A percentile compares a stretch with the other conserved stretches of the same genome.
phyloP scores from a whole-genome alignment of 768 basidiomycete genomes.

The Auriscalpium vulgare region DNA sequence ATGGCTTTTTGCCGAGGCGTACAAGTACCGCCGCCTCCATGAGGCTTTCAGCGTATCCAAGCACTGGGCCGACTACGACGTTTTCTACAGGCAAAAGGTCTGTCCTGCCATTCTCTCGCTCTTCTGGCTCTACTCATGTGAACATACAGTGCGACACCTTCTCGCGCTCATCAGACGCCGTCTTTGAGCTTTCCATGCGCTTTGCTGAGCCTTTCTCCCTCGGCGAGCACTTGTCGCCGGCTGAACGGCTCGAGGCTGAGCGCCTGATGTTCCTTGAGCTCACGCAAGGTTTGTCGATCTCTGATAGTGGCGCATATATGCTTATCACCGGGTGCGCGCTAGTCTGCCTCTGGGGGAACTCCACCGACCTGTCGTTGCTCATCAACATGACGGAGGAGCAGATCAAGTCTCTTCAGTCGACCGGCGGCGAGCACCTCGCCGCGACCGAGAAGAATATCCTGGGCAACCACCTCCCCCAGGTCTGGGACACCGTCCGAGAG shows the following conservation, averaged over 20 bases:
- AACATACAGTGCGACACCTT: conserved; percentile 79
- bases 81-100: conserved; percentile 91
- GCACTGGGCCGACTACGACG: conserved; percentile 86
- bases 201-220: conserved; percentile 81
- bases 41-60: conserved; percentile 92
- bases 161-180: conserved; percentile 84
- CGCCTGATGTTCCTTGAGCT: conserved; percentile 86
- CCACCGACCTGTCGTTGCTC: conserved; percentile 87
- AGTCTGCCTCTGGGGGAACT: conserved; percentile 97
- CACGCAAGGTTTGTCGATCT: conserved; percentile 60
- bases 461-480: conserved; percentile 65
- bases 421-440: conserved; percentile 90
- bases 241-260: conserved; percentile 61
- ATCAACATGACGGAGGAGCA: conserved; percentile 99
- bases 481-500: conserved; percentile 70
- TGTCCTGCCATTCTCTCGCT: not conserved
- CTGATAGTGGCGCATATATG: not conserved
- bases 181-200: conserved; percentile 88
- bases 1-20: conserved; percentile 94
- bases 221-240: conserved; percentile 40
- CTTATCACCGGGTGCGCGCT: not conserved
- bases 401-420: conserved; percentile 93
- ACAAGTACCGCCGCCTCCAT: conserved; percentile 85
- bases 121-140: not conserved
- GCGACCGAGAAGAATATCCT: conserved; percentile 95